phyloP scores from a whole-genome alignment of 148 eudicot species.

The Vaccinium myrtillus region DNA sequence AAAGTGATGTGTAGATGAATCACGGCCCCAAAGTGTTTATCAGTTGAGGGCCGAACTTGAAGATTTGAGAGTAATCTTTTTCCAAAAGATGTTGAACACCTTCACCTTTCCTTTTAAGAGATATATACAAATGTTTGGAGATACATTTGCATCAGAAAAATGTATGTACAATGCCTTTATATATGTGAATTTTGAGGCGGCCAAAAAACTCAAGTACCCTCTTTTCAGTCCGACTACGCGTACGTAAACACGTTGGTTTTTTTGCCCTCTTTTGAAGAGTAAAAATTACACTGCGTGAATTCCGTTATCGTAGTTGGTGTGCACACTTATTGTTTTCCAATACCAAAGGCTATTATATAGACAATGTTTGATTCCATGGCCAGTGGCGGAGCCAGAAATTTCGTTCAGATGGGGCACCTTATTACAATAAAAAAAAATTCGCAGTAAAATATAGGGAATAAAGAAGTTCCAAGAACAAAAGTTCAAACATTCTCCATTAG shows the following conservation, averaged over 20 bases:
- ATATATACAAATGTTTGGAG: neutral
- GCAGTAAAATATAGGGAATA: too few species aligned
- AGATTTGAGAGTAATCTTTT: neutral
- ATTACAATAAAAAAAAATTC: too few species aligned
- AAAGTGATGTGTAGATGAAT: neutral
- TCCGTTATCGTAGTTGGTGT: neutral
- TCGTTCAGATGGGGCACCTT: too few species aligned
- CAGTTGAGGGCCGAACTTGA: neutral
- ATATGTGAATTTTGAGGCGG: neutral
- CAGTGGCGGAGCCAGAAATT: too few species aligned
- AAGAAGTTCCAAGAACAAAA: too few species aligned
- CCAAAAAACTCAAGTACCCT: neutral
- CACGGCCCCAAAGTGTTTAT: neutral
- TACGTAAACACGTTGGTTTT: too few species aligned
- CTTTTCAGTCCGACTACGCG: too few species aligned
- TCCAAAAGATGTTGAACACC: slow-evolving; percentile 5
- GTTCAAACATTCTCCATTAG: too few species aligned
- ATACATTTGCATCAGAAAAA: too few species aligned
- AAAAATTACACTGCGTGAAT: neutral
- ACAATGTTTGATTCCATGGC: too few species aligned
- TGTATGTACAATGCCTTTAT: neutral
- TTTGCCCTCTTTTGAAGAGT: too few species aligned
- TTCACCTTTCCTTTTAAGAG: neutral
- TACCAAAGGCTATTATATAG: too few species aligned
- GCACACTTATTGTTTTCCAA: neutral